Evolutionary conservation across 2,329 filamentous ascomycete genomes (phyloP).

Genomic region (Trichocomaceae sp.): DNA sequence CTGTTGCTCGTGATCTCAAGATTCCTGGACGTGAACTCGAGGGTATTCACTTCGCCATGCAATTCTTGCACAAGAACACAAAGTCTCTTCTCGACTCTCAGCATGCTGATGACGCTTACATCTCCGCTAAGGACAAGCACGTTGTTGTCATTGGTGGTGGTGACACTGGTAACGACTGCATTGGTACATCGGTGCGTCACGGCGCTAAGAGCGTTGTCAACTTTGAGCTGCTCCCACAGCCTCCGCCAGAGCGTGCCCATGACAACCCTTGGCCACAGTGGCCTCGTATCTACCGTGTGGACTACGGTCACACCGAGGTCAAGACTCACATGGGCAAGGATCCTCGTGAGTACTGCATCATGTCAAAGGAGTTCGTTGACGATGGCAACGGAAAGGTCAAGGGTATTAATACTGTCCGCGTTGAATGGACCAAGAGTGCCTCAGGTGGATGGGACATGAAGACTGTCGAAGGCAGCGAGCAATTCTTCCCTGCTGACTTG

Average conservation of each 20-base stretch:
- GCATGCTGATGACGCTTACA: constrained; percentile 75
- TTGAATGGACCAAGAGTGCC: constrained; percentile 89
- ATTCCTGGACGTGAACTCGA: constrained; percentile 83
- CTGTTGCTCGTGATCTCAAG: constrained; percentile 84
- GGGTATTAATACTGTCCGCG: constrained; percentile 91
- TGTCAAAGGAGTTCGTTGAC: constrained; percentile 94
- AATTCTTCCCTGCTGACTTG: constrained; percentile 94
- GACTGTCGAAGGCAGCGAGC: constrained; percentile 84
- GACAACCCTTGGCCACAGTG: constrained; percentile 99
- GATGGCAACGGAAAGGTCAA: constrained; percentile 82
- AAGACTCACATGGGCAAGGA: constrained; percentile 95
- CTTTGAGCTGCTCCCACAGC: constrained; percentile 91
- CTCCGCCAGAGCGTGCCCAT: constrained; percentile 77
- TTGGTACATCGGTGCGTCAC: constrained; percentile 91
- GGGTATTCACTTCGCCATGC: constrained; percentile 93
- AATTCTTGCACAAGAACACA: constrained; percentile 95
- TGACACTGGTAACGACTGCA: constrained; percentile 97
- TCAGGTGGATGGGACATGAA: constrained; percentile 98
- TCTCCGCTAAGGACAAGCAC: constrained; percentile 91
- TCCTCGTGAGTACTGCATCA: constrained; percentile 94
- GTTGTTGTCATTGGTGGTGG: constrained; percentile 96
- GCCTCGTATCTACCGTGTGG: constrained; percentile 96
- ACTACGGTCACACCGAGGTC: constrained; percentile 94
- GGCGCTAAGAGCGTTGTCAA: constrained; percentile 94
- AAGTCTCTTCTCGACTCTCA: constrained; percentile 93